These are phyloP conservation scores for Saccharomycopsis schoenii DNA, from an alignment of 805 yeast genomes.

Conservation along the genomic window DNA sequence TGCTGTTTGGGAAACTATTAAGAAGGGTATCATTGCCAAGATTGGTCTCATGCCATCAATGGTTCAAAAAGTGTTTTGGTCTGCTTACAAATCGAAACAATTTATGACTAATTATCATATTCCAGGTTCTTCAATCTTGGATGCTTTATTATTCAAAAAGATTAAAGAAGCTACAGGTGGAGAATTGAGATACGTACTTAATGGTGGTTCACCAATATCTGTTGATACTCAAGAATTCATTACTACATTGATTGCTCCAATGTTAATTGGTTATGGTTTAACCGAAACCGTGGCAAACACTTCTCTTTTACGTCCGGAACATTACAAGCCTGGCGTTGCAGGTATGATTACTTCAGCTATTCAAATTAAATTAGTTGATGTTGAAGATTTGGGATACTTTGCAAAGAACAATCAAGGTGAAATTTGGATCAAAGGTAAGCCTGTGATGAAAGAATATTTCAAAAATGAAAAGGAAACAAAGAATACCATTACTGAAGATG, in stretches of 20 bases:
- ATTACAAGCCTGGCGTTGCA: conserved; percentile 63
- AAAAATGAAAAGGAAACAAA: conserved; percentile 75
- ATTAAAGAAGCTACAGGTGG: conserved; percentile 96
- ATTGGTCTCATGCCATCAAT: conserved; percentile 54
- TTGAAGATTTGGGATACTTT: conserved; percentile 79
- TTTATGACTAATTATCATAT: conserved; percentile 52
- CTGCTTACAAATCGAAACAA: conserved; percentile 67
- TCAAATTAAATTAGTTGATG: conserved; percentile 84
- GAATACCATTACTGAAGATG: conserved; percentile 66
- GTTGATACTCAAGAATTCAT: conserved; percentile 74
- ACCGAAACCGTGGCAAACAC: conserved; percentile 95
- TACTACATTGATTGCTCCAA: conserved; percentile 64
- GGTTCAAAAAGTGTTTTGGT: conserved; percentile 81
- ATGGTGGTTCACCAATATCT: conserved; percentile 91
- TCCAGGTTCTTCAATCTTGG: conserved; percentile 67
- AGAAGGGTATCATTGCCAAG: conserved; percentile 82
- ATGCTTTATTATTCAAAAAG: conserved; percentile 69
- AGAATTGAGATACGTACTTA: conserved; percentile 55
- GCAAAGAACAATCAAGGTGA: conserved; percentile 94
- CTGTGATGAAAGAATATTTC: conserved; percentile 70
- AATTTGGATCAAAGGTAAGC: conserved; percentile 65
- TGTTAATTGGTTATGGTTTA: conserved; percentile 91
- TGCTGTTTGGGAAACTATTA: conserved; percentile 94
- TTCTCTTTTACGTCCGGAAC: conserved; percentile 51
- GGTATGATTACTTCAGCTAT: conserved; percentile 80